Evolutionary conservation across 2,329 filamentous ascomycete species (phyloP).

Genomic region (Cadophora malorum): DNA sequence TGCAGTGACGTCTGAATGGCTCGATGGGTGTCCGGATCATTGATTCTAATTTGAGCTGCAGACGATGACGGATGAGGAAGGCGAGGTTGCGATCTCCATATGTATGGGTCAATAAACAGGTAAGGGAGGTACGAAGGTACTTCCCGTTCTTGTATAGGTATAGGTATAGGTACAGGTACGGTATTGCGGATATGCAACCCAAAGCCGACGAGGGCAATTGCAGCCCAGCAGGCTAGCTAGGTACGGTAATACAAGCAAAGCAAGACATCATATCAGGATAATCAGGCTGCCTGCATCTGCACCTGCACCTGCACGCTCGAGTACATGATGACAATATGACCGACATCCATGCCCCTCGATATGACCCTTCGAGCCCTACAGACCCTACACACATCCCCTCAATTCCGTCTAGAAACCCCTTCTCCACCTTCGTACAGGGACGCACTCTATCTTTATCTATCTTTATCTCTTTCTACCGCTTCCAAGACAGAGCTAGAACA

Average conservation of each 20-base stretch:
- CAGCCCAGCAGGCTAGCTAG: neutral
- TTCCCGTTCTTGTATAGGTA: neutral
- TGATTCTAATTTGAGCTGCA: neutral
- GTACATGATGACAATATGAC: neutral
- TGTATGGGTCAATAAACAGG: neutral
- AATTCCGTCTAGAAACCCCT: neutral
- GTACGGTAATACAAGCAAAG: neutral
- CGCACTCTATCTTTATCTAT: conserved; percentile 10
- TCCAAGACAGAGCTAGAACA: conserved; percentile 20
- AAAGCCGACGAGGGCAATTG: neutral
- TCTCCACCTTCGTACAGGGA: conserved; percentile 13
- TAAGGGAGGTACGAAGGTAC: neutral
- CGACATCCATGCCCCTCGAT: neutral
- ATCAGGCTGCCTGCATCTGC: neutral
- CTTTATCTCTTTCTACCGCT: neutral
- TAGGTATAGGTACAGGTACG: too few species aligned
- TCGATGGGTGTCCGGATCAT: conserved; percentile 4
- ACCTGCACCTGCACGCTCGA: neutral
- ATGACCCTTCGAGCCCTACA: neutral
- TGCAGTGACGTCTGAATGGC: conserved; percentile 8
- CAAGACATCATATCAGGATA: conserved; percentile 1
- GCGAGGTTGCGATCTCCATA: neutral
- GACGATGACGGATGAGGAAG: neutral
- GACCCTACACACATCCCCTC: neutral
- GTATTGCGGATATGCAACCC: neutral